Evolutionary conservation across 169 alveolate species (phyloP).

Genomic region (Babesia ovata): DNA sequence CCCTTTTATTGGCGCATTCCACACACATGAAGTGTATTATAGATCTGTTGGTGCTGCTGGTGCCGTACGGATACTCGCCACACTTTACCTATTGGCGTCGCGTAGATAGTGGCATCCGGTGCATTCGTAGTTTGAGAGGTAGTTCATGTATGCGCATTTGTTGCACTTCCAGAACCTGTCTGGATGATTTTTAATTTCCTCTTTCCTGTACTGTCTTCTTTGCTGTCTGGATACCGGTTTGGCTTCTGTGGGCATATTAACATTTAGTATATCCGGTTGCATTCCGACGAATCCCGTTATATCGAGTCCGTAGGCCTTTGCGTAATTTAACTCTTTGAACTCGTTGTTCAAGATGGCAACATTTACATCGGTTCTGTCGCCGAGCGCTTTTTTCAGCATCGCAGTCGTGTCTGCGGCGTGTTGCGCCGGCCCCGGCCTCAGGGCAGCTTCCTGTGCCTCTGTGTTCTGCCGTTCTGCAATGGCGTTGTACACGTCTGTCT

Average conservation of each 20-base stretch:
- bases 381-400: background rate
- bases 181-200: conserved; percentile 41
- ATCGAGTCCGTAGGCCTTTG: conserved; percentile 62
- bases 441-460: background rate
- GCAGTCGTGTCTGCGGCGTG: conserved; percentile 5
- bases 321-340: conserved; percentile 33
- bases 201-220: conserved; percentile 21
- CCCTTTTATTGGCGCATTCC: background rate
- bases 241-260: conserved; percentile 7
- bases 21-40: background rate
- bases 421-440: background rate
- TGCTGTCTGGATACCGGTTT: conserved; percentile 24
- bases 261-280: conserved; percentile 37
- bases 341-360: conserved; percentile 26
- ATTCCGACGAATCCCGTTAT: conserved; percentile 43
- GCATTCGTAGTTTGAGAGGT: conserved; percentile 61
- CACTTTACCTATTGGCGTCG: conserved; percentile 8
- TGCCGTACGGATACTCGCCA: background rate
- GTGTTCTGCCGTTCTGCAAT: background rate
- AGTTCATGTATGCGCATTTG: conserved; percentile 57
- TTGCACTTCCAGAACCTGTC: conserved; percentile 70
- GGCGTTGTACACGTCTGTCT: background rate
- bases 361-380: conserved; percentile 12
- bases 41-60: too few species aligned
- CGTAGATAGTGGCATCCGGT: conserved; percentile 41